Conservation (phyloP, 352 stramenopile species). For the Pythium sukuiense region DNA sequence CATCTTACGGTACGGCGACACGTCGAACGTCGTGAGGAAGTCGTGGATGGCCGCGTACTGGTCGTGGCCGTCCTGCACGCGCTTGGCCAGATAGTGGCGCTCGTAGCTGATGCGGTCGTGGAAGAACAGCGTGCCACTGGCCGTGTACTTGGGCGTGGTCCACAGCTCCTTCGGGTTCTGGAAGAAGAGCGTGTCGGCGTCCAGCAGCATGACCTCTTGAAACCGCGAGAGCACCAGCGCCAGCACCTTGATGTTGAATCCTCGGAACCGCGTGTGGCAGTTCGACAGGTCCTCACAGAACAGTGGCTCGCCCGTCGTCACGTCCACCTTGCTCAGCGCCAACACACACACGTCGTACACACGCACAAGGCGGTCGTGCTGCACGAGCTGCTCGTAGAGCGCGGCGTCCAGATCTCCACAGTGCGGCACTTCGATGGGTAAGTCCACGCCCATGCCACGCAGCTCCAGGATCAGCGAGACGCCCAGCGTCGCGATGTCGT, state of each 20-base stretch:
- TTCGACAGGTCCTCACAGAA: conserved; percentile 50
- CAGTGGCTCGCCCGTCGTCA: conserved; percentile 26
- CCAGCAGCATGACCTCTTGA: conserved; percentile 72
- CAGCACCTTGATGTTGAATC: conserved; percentile 72
- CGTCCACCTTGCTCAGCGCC: conserved; percentile 19
- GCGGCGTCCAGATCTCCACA: conserved; percentile 54
- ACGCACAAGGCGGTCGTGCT: conserved; percentile 46
- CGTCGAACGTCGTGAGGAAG: no score
- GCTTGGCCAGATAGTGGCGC: conserved; percentile 26
- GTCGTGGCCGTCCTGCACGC: conserved; percentile 18
- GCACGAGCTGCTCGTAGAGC: conserved; percentile 33
- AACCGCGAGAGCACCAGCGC: conserved; percentile 66
- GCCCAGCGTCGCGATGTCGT: conserved; percentile 56
- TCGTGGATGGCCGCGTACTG: no score
- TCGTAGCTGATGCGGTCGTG: no score
- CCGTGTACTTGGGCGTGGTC: no score
- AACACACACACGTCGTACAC: conserved; percentile 66
- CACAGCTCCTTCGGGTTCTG: no score
- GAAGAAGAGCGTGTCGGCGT: conserved; percentile 63
- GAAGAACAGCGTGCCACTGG: no score
- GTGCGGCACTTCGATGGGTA: conserved; percentile 73
- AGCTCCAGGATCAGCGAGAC: conserved; percentile 65
- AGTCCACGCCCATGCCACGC: conserved; percentile 39
- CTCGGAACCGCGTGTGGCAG: conserved; percentile 53
- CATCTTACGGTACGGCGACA: no score